These are phyloP conservation scores for Chlorella variabilis DNA, from an alignment of 163 green algal genomes.

Conservation along the genomic window DNA sequence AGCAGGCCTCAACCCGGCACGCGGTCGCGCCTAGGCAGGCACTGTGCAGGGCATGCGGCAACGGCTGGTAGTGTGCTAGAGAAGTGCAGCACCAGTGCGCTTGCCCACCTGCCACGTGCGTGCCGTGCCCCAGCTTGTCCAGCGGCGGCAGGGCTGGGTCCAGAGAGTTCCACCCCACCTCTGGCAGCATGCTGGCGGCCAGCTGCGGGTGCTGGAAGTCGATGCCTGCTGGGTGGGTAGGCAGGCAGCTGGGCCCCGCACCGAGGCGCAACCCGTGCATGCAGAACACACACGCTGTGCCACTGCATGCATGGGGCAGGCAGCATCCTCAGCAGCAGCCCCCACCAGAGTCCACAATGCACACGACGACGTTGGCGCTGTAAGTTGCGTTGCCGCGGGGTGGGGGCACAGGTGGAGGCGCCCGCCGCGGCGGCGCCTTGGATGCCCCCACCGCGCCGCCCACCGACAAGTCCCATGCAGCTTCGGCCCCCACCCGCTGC, in stretches of 20 bases:
- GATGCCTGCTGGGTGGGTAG: slow-evolving; percentile 1
- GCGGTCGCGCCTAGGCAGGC: no score
- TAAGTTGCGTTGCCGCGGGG: not conserved
- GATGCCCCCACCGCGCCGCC: not conserved
- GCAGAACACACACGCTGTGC: no score
- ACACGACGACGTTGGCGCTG: not conserved
- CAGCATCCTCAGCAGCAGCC: no score
- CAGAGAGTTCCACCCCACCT: not conserved
- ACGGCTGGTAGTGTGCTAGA: no score
- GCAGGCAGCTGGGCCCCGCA: no score
- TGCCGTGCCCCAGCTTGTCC: slow-evolving; percentile 25
- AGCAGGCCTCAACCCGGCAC: no score
- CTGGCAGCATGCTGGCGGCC: not conserved
- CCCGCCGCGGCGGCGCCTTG: no score
- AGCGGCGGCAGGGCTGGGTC: not conserved
- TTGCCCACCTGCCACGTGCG: slow-evolving; percentile 14
- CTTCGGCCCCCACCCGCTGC: slow-evolving; percentile 3
- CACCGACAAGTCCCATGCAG: slow-evolving; percentile 8
- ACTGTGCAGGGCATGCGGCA: no score
- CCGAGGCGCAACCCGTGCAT: no score
- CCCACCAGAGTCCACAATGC: slow-evolving; percentile 6
- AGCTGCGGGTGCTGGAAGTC: slow-evolving; percentile 14
- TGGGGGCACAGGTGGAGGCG: not conserved
- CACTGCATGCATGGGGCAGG: no score
- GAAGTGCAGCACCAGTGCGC: no score